Evolutionary conservation across 1,284 basidiomycete genomes (phyloP), one percentile per base, ranked within the genome.

Genomic region (Earliella scabrosa): DNA sequence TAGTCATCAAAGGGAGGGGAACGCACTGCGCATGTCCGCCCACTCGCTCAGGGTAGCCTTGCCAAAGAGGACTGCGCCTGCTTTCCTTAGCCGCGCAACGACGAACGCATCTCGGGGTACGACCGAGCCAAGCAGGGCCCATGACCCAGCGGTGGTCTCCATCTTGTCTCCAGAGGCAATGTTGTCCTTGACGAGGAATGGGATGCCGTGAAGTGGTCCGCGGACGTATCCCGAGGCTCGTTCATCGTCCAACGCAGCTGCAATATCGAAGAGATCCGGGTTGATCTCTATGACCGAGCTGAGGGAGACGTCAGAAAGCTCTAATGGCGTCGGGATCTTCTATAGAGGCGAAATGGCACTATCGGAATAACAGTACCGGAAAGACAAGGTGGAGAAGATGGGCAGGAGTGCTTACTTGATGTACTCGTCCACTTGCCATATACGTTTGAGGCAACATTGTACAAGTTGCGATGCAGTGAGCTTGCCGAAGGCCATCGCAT

Each of bases 101-200:
- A 88, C 82, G 0, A 79, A 80, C 2, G 88, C 82, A 65, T 90
- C 88, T 16, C 79, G 75, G 0, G 83, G 83, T 4, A 87, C 81
- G 35, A 88, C 68, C 0, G 85, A 86, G 3, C 75, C 76, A 4
- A 86, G 69, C 2, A 88, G 75, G 9, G 78, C 77, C 60, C 80
- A 86, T 0, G 85, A 86, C 2, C 86, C 86, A 44, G 80, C 43
- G 21, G 26, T 38, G 14, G 21, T 52, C 48, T 46, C 26, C 32
- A 54, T 32, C 20, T 61, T 62, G 24, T 69, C 58, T 23, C 71
- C 48, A 0, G 78, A 78, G 0, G 79, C 86, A 31, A 88, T 87
- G 63, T 88, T 88, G 66, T 88, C 87, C 71, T 91, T 91, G 45
- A 91, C 60, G 4, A 90, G 70, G 35, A 91, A 76, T 0, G 89